Evolutionary conservation across 495 filamentous ascomycete species (phyloP).

Genomic region (Tuber magnatum): DNA sequence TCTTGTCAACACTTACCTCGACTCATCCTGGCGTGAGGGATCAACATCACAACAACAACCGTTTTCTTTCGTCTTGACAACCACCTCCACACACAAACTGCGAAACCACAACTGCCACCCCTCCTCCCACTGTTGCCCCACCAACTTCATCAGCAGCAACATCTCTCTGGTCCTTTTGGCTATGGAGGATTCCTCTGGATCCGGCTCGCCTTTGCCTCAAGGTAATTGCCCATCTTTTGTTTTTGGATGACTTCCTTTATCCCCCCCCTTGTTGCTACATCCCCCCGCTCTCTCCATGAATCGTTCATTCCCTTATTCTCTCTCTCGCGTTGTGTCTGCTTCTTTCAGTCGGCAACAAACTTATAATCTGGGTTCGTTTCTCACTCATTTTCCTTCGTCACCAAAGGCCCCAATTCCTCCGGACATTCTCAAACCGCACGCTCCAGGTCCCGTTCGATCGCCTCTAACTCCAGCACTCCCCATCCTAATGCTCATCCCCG

Average conservation of each 20-base stretch:
- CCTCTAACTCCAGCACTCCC: slow-evolving; percentile 30
- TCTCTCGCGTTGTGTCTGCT: background rate
- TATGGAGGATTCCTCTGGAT: slow-evolving; percentile 35
- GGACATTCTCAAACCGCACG: slow-evolving; percentile 33
- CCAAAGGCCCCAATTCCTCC: slow-evolving; percentile 30
- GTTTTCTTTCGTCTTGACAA: slow-evolving; percentile 15
- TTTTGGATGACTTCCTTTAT: slow-evolving; percentile 5
- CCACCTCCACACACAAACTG: slow-evolving; percentile 29
- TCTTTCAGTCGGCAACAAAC: background rate
- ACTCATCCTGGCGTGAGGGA: background rate
- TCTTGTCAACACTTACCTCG: slow-evolving; percentile 5
- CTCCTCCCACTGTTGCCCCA: slow-evolving; percentile 34
- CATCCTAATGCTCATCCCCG: slow-evolving; percentile 29
- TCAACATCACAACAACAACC: slow-evolving; percentile 35
- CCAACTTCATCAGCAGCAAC: slow-evolving; percentile 33
- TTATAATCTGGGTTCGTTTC: slow-evolving; percentile 4
- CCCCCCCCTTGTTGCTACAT: background rate
- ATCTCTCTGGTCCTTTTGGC: slow-evolving; percentile 16
- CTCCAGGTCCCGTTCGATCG: slow-evolving; percentile 38
- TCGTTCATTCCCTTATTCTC: slow-evolving; percentile 10
- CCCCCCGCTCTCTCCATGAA: background rate
- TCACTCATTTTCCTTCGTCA: slow-evolving; percentile 4
- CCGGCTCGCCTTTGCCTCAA: slow-evolving; percentile 33
- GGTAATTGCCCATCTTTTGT: slow-evolving; percentile 26
- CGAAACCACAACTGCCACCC: slow-evolving; percentile 17